Evolutionary conservation across 352 stramenopile species (phyloP).

Genomic region (Globisporangium nodosum): DNA sequence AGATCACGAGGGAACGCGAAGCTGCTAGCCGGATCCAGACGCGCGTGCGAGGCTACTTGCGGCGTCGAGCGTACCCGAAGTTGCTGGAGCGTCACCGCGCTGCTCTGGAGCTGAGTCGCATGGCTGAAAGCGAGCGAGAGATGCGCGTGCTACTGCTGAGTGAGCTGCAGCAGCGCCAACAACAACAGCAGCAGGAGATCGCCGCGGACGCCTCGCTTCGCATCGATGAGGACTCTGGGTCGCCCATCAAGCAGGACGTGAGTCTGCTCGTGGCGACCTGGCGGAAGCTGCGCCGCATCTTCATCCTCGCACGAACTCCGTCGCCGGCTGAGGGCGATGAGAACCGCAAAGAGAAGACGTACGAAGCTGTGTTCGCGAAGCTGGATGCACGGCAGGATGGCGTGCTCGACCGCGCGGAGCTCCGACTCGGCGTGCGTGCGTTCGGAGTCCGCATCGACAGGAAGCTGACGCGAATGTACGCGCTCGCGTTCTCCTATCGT

Average conservation of each 20-base stretch:
- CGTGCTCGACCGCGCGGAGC: slow-evolving; percentile 55
- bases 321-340: slow-evolving; percentile 5
- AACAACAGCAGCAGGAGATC: slow-evolving; percentile 6
- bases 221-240: neutral
- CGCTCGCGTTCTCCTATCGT: neutral
- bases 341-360: neutral
- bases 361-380: slow-evolving; percentile 27
- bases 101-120: slow-evolving; percentile 17
- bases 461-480: slow-evolving; percentile 55
- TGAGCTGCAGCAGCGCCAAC: slow-evolving; percentile 4
- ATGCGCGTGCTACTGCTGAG: slow-evolving; percentile 10
- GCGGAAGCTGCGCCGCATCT: slow-evolving; percentile 43
- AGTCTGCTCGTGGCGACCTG: slow-evolving; percentile 41
- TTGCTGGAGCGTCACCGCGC: slow-evolving; percentile 12
- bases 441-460: slow-evolving; percentile 57
- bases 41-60: slow-evolving; percentile 21
- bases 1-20: neutral
- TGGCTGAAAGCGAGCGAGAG: slow-evolving; percentile 35
- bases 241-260: slow-evolving; percentile 24
- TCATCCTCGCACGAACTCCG: slow-evolving; percentile 25
- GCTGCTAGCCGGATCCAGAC: slow-evolving; percentile 29
- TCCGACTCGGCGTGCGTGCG: slow-evolving; percentile 38
- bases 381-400: slow-evolving; percentile 46
- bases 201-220: neutral
- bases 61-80: neutral